Percentiles rank a stretch among this genome's conserved stretches.
These are phyloP conservation scores for Pisolithus orientalis DNA, from an alignment of 768 basidiomycete genomes.

Conservation along the genomic window DNA sequence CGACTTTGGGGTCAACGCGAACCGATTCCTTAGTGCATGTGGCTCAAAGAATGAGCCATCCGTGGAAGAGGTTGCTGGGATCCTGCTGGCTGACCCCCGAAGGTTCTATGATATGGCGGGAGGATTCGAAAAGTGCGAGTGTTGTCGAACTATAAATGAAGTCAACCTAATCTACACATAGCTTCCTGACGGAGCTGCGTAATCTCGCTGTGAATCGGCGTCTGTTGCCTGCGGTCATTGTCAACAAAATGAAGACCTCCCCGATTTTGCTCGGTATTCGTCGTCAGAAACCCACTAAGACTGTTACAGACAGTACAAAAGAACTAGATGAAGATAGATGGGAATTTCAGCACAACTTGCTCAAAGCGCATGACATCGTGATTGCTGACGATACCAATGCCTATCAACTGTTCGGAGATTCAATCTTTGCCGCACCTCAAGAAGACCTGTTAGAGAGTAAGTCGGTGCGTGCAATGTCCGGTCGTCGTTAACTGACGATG, in stretches of 20 bases:
- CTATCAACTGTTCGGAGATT: conserved; percentile 71
- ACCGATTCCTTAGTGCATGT: conserved; percentile 78
- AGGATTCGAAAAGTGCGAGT: conserved; percentile 58
- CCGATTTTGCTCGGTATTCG: conserved; percentile 73
- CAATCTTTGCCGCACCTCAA: conserved; percentile 74
- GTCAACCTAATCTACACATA: conserved; percentile 22
- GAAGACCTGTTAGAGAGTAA: conserved; percentile 87
- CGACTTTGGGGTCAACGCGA: conserved; percentile 78
- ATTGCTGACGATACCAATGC: conserved; percentile 84
- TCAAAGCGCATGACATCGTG: conserved; percentile 62
- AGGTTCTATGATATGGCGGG: conserved; percentile 68
- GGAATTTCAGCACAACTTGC: conserved; percentile 68
- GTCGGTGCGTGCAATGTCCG: neutral
- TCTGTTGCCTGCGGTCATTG: conserved; percentile 40
- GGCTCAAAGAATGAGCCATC: conserved; percentile 87
- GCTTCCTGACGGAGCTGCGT: conserved; percentile 77
- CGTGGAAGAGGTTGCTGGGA: conserved; percentile 72
- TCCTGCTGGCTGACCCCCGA: conserved; percentile 60
- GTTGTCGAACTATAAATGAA: neutral
- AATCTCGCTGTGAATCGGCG: conserved; percentile 75
- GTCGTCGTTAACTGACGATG: neutral
- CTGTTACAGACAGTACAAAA: conserved; percentile 16
- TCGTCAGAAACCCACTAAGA: conserved; percentile 36
- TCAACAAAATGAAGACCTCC: conserved; percentile 59
- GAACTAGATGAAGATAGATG: conserved; percentile 64